phyloP scores from a whole-genome alignment of 768 basidiomycete species.

The Boletus reticulatus region DNA sequence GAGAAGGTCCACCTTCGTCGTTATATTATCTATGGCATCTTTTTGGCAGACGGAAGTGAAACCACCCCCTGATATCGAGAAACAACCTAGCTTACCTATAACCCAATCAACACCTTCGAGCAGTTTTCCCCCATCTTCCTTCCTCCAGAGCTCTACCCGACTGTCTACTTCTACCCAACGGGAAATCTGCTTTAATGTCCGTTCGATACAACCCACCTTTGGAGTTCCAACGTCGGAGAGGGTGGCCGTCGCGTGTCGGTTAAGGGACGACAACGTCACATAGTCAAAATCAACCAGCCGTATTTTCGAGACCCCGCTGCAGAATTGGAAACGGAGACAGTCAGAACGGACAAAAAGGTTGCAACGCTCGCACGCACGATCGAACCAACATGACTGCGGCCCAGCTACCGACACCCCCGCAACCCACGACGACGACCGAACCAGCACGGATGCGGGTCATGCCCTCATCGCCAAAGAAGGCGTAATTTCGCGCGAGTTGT shows the following conservation, averaged over 20 bases:
- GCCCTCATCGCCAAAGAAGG: conserved; percentile 88
- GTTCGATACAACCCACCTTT: conserved; percentile 80
- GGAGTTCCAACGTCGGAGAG: conserved; percentile 91
- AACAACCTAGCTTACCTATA: conserved; percentile 53
- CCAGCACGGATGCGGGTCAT: conserved; percentile 76
- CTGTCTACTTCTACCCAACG: conserved; percentile 88
- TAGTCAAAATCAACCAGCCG: conserved; percentile 94
- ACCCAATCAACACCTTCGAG: conserved; percentile 93
- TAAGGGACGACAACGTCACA: conserved; percentile 91
- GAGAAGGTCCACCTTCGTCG: conserved; percentile 92
- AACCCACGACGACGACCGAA: conserved; percentile 86
- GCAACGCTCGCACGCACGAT: conserved; percentile 55
- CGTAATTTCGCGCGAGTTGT: conserved; percentile 90
- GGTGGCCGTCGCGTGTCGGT: conserved; percentile 89
- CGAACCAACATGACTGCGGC: conserved; percentile 90
- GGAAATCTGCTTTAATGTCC: conserved; percentile 65
- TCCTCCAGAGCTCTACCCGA: conserved; percentile 81
- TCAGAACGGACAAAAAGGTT: background rate
- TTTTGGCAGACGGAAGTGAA: conserved; percentile 12
- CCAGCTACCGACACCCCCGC: conserved; percentile 97
- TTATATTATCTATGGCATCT: conserved; percentile 98
- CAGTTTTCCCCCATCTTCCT: conserved; percentile 70
- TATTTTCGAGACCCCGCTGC: conserved; percentile 71
- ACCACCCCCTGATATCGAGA: background rate
- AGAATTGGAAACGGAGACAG: background rate